A percentile compares a stretch with the other conserved stretches of the same genome.
phyloP scores from a whole-genome alignment of 2,329 filamentous ascomycete species.

The Aspergillus pseudoterreus region DNA sequence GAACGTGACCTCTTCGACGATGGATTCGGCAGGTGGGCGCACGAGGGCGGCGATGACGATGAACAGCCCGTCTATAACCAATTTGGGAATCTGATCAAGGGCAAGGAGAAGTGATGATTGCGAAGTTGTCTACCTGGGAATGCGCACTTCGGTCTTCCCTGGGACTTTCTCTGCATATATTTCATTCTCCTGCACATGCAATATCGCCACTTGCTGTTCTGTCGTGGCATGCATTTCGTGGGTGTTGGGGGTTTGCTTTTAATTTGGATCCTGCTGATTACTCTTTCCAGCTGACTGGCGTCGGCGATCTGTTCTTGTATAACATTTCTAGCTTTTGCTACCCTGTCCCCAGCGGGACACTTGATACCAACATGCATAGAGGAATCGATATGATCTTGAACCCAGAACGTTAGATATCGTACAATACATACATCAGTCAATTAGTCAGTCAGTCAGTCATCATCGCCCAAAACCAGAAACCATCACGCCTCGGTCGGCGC shows the following conservation, averaged over 20 bases:
- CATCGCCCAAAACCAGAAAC: not conserved
- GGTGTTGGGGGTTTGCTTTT: not conserved
- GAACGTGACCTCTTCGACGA: conserved; percentile 48
- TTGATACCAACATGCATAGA: not conserved
- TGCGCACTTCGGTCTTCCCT: not conserved
- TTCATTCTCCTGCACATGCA: not conserved
- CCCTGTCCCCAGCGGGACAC: not conserved
- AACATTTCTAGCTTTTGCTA: conserved; percentile 1
- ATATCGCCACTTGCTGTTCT: not conserved
- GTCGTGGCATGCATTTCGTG: not conserved
- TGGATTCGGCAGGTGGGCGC: conserved; percentile 39
- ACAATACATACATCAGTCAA: not conserved
- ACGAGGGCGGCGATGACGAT: conserved; percentile 29
- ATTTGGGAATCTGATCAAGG: conserved; percentile 35
- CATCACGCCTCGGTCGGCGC: not conserved
- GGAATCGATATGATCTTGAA: not conserved
- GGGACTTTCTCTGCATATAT: conserved; percentile 9
- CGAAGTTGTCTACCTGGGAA: not conserved
- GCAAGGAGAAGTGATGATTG: conserved; percentile 23
- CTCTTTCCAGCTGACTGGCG: no score
- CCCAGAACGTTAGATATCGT: not conserved
- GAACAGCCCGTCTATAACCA: conserved; percentile 36
- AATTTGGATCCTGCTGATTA: not conserved
- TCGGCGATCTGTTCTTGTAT: not conserved
- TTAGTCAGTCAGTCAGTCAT: not conserved